phyloP scores from a whole-genome alignment of 1,284 basidiomycete genomes.

The Ceratobasidium sp. region DNA sequence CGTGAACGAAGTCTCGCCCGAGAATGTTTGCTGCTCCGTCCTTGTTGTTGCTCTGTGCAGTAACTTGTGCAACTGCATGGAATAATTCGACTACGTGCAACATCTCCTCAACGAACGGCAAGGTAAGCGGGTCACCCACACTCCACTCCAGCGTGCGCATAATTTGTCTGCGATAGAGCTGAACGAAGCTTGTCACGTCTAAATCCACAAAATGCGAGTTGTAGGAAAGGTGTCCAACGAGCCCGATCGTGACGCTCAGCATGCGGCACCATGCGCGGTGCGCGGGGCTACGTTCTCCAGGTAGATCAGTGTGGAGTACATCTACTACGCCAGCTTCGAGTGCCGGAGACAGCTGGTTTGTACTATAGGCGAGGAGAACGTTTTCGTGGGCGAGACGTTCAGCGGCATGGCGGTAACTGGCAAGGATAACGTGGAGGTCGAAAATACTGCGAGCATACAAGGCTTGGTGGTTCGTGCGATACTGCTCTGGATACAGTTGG shows the following conservation, averaged over 20 bases:
- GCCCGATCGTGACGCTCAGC: constrained; percentile 78
- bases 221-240: constrained; percentile 65
- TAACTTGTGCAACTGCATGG: constrained; percentile 61
- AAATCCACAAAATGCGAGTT: constrained; percentile 84
- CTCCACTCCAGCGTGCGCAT: constrained; percentile 79
- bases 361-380: constrained; percentile 79
- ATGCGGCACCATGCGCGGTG: constrained; percentile 86
- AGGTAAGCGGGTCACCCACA: constrained; percentile 72
- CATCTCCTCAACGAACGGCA: constrained; percentile 79
- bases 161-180: constrained; percentile 84
- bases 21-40: constrained; percentile 50
- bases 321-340: constrained; percentile 78
- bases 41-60: neutral
- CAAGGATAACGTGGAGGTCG: constrained; percentile 86
- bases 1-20: constrained; percentile 62
- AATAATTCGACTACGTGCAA: constrained; percentile 79
- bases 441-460: constrained; percentile 78
- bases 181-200: constrained; percentile 85
- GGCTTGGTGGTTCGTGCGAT: constrained; percentile 50
- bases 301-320: constrained; percentile 69
- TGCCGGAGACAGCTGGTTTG: constrained; percentile 77
- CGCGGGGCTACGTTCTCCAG: constrained; percentile 73
- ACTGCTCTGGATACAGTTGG: constrained; percentile 60
- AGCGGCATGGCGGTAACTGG: constrained; percentile 74
- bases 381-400: constrained; percentile 87